These are phyloP conservation scores for Zygosaccharomyces sapae DNA, from an alignment of 1,139 yeast genomes.

Conservation along the genomic window DNA sequence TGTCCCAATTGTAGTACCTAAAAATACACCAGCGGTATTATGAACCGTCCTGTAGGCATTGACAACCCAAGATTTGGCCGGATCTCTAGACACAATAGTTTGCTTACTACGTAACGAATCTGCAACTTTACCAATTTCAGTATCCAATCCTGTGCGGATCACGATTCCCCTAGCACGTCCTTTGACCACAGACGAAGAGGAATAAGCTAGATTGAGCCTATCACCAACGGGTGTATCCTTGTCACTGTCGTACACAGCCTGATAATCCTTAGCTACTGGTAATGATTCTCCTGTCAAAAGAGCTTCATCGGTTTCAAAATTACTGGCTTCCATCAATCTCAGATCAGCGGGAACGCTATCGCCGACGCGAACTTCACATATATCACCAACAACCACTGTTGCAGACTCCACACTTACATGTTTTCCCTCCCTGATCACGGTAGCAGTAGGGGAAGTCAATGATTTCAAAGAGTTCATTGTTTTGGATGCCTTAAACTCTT, in stretches of 20 bases:
- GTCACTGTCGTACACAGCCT: slow-evolving; percentile 37
- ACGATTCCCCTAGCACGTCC: slow-evolving; percentile 94
- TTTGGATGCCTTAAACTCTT: slow-evolving; percentile 91
- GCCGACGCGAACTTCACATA: slow-evolving; percentile 84
- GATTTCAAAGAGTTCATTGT: slow-evolving; percentile 87
- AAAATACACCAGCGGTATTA: slow-evolving; percentile 57
- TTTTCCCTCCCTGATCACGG: slow-evolving; percentile 73
- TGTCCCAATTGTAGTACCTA: slow-evolving; percentile 78
- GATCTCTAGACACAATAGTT: slow-evolving; percentile 63
- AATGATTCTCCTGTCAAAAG: slow-evolving; percentile 91
- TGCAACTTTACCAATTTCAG: slow-evolving; percentile 89
- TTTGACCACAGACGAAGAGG: slow-evolving; percentile 94
- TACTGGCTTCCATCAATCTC: slow-evolving; percentile 69
- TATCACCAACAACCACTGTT: slow-evolving; percentile 91
- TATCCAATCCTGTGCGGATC: slow-evolving; percentile 77
- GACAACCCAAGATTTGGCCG: slow-evolving; percentile 39
- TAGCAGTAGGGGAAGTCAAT: slow-evolving; percentile 91
- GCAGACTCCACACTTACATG: slow-evolving; percentile 75
- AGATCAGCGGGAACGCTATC: slow-evolving; percentile 95
- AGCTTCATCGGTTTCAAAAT: slow-evolving; percentile 84
- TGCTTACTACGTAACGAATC: slow-evolving; percentile 88
- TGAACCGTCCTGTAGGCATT: slow-evolving; percentile 40
- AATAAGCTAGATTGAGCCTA: slow-evolving; percentile 74
- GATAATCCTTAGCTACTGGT: slow-evolving; percentile 64
- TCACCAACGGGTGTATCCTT: slow-evolving; percentile 55